Base-by-base conservation (phyloP, 371 early-diverging fungal species). In the Lichtheimia hyalospora region DNA sequence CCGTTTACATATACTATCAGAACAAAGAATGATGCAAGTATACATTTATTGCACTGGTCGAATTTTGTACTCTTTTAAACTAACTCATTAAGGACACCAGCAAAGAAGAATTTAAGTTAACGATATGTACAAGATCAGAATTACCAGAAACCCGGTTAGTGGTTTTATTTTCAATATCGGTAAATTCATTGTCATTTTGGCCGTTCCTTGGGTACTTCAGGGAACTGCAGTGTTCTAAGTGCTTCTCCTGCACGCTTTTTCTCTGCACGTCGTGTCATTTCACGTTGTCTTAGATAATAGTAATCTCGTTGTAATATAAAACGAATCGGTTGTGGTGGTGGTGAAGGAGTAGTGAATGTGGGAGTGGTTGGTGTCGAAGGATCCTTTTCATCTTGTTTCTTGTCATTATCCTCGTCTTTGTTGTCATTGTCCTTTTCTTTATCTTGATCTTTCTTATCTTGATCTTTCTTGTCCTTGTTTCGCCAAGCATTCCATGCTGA, bases 221-320 rank as follows among this genome's bases (percentile, higher is more conserved):
- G 84, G 43, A 85, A 85, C 15, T 78, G 68, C 7, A 77, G 24
- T 1, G 57, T 66, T 21, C 75, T 71, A 16, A 85, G 49, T 23
- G 67, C 74, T 48, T 79, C 77, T n/a, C 62, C 27, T 2, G 82
- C 79, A 43, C 73, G 66, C 60, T 77, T 81, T 56, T 79, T 80
- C 40, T 74, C 64, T 13, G 48, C 56, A 60, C 71, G 77, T 58
- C 73, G 78, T 40, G 60, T 58, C 20, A 61, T 67, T 64, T 85
- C 84, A 13, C 75, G 70, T 46, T 85, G 82, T 28, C 86, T 69
- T 57, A 84, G 52, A 52, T 79, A 85, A 55, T 79, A 84, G 48
- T 84, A 83, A 57, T 83, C 82, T 18, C 77, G 65, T 23, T 85
- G 80, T 39, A 85, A 58, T 3, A 84, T 68, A 69, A 83, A 85